Percentiles rank a stretch among this genome's conserved stretches.
phyloP scores from a whole-genome alignment of 345 rosid genomes.

The Erysimum cheiranthoides region DNA sequence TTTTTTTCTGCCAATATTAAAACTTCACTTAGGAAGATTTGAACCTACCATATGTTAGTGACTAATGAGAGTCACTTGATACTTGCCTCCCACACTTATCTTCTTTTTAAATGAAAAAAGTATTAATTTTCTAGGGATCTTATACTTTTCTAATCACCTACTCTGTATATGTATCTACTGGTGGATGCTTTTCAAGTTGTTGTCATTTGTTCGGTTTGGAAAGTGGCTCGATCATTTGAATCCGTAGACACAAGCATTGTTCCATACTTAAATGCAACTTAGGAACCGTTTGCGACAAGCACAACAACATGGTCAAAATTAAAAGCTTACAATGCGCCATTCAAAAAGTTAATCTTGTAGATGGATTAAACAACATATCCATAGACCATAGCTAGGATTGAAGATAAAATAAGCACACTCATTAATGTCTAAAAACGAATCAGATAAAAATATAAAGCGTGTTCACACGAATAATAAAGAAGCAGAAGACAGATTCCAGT shows the following conservation, averaged over 20 bases:
- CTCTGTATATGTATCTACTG: not conserved
- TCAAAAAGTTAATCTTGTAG: not conserved
- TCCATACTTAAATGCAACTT: not conserved
- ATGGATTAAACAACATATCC: not conserved
- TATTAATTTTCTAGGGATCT: not conserved
- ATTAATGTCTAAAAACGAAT: not conserved
- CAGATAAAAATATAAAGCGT: not conserved
- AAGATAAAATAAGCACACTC: not conserved
- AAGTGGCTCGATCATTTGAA: not conserved
- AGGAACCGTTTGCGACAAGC: not conserved
- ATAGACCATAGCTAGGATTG: too few relatives aligned
- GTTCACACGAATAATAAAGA: not conserved
- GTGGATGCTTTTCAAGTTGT: not conserved
- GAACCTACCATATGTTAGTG: slow-evolving; percentile 2
- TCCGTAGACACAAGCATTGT: not conserved
- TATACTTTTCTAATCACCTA: not conserved
- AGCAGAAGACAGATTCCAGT: slow-evolving; percentile 1
- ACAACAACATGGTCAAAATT: not conserved
- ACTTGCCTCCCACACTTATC: not conserved
- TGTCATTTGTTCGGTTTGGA: not conserved
- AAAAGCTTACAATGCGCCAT: not conserved
- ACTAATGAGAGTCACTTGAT: not conserved
- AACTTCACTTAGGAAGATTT: not conserved
- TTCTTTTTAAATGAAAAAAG: not conserved
- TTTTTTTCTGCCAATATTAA: not conserved